Evolutionary conservation across 2,329 filamentous ascomycete genomes (phyloP), one percentile per base, ranked within the genome.

Genomic region (Scedosporium aurantiacum): DNA sequence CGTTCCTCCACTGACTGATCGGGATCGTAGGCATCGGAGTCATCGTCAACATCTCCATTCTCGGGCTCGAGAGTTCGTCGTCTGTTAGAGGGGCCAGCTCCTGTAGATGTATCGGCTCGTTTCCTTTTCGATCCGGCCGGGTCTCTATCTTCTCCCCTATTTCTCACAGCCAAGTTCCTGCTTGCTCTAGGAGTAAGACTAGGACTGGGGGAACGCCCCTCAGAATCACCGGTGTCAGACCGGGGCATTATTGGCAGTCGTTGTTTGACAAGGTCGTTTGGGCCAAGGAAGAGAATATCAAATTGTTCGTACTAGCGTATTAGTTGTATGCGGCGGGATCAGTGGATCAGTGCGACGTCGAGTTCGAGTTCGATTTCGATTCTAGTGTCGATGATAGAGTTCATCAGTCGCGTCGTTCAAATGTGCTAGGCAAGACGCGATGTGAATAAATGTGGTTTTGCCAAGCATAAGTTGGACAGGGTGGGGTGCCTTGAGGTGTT

Each of bases 1-100:
- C 91, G 84, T 72, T 91, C 83, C 52, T 88, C 83, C 12, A 88
- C 78, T 62, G 90, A 80, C 70, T 97, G 93, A 63, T 95, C 86
- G 0, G 91, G 92, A 69, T 97, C 89, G 72, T 92, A 96, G 4
- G 79, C 76, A 21, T 82, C 78, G 6, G 64, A 60, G 18, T 66
- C 66, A 59, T 65, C 67, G 12, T 63, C 62, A 6, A 45, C 65
- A 7, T 66, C 64, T 21, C 65, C 47, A 25, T 64, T 62, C 4
- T 65, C 52, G 23, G 68, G 65, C 37, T 68, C 68, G 27, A 55
- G 57, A 3, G 67, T 71, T 37, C 69, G 67, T 23, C 67, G 67
- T 60, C 70, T 67, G 18, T 27, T 60, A 10, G 58, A 57, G 14
- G 47, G 45, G 5, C 59, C 60, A 27, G 67, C 67, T 14, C 61